Evolutionary conservation across 2,329 filamentous ascomycete genomes (phyloP), one percentile per base, ranked within the genome.

Genomic region (Penicillium aurantiogriseum): DNA sequence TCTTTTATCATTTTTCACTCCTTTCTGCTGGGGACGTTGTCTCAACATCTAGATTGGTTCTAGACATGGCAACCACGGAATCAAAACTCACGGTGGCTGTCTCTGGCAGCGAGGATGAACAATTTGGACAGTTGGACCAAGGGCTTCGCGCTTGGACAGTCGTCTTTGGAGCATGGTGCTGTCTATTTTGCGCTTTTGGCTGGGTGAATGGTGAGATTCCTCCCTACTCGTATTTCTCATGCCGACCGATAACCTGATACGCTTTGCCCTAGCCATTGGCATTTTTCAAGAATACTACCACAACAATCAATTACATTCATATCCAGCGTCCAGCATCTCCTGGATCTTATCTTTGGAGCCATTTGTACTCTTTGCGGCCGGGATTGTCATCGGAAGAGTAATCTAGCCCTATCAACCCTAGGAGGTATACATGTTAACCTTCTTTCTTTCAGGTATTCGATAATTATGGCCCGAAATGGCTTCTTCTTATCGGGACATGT

Each of bases 231-330:
- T 27, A 33, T 50, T 23, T 57, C 7, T n/a, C 29, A 52, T 33
- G 25, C 19, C 49, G 40, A 53, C 31, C 50, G 42, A 8, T 48
- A 35, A 40, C 15, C 23, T 54, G 23, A 38, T 10, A 47, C 11
- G 13, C 25, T 23, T 33, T n/a, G 10, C 15, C 7, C 17, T 19
- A 68, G 76, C 71, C 19, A 72, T 78, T 49, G 84, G 83, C 11
- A 74, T 82, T 15, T 86, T 86, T 62, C 82, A 86, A 64, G 78
- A 81, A 11, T 84, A 85, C 63, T 86, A 86, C 64, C 72, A 83
- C 60, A 74, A 69, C 7, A 71, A 78, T 7, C 75, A 80, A 19
- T 70, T 86, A 4, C 66, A 62, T 3, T 51, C 73, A 0, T 83
- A 83, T 60, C 80, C 81, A 0, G 64, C 81, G 0, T 82, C 80